Percentiles rank a stretch among this genome's conserved stretches.
Conservation (phyloP, 2,329 filamentous ascomycete genomes). For the Sporothrix schenckii region DNA sequence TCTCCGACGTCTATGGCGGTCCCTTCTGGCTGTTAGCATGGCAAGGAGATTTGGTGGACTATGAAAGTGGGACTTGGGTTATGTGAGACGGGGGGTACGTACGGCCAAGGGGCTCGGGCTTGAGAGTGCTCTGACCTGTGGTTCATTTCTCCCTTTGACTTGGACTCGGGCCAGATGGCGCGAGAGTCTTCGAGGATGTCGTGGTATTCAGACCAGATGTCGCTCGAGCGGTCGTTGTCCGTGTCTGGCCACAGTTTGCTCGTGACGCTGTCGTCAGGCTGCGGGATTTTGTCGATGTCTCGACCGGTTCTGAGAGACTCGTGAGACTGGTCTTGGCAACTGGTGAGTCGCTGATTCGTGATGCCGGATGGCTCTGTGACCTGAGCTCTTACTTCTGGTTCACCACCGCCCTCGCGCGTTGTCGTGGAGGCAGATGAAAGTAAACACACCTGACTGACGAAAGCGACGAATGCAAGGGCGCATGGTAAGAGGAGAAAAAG, state of each 20-base stretch:
- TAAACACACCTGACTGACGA: constrained; percentile 7
- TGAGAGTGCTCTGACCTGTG: background rate
- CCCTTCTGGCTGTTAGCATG: background rate
- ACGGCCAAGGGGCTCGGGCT: background rate
- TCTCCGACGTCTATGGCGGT: background rate
- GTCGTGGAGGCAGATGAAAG: constrained; percentile 19
- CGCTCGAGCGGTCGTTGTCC: background rate
- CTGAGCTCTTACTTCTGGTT: background rate
- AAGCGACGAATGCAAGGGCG: background rate
- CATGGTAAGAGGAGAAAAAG: background rate
- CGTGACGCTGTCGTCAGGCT: background rate
- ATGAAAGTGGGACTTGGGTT: background rate
- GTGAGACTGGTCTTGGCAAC: background rate
- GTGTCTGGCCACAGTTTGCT: background rate
- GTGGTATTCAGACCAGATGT: background rate
- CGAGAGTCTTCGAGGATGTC: background rate
- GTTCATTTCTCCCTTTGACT: background rate
- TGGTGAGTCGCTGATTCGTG: background rate
- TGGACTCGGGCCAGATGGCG: background rate
- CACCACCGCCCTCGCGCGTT: background rate
- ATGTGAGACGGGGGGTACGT: background rate
- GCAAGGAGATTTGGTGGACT: background rate
- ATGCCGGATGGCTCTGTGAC: background rate
- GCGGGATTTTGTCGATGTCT: background rate
- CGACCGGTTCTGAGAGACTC: background rate